Conservation (phyloP, 805 yeast species). For the Clavispora asparagi region DNA sequence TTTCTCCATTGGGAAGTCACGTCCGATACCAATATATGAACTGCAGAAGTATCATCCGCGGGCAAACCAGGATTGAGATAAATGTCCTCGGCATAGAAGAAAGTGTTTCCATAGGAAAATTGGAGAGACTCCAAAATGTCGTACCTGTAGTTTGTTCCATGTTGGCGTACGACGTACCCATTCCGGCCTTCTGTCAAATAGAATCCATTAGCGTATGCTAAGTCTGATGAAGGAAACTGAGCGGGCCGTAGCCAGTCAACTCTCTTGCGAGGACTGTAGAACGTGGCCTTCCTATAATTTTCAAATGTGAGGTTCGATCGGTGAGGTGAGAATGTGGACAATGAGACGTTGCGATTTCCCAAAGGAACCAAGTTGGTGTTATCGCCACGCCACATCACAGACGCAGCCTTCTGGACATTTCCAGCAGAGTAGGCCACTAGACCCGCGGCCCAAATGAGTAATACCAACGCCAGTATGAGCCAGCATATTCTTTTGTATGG, state of each 20-base stretch:
- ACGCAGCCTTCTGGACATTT: slow-evolving; percentile 11
- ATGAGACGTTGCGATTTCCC: slow-evolving; percentile 25
- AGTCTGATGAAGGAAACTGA: slow-evolving; percentile 25
- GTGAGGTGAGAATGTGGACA: slow-evolving; percentile 24
- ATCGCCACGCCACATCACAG: slow-evolving; percentile 14
- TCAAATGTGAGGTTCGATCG: slow-evolving; percentile 26
- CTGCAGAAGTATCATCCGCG: slow-evolving; percentile 37
- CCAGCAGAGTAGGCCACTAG: slow-evolving; percentile 24
- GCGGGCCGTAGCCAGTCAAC: slow-evolving; percentile 25
- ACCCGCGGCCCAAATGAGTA: slow-evolving; percentile 24
- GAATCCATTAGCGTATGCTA: slow-evolving; percentile 22
- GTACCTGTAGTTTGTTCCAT: slow-evolving; percentile 22
- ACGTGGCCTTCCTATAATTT: slow-evolving; percentile 19
- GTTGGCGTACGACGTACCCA: slow-evolving; percentile 19
- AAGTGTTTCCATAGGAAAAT: slow-evolving; percentile 40
- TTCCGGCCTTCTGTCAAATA: slow-evolving; percentile 18
- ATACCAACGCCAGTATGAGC: slow-evolving; percentile 1
- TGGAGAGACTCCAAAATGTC: slow-evolving; percentile 23
- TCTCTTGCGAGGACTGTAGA: slow-evolving; percentile 9
- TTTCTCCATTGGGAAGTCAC: slow-evolving; percentile 38
- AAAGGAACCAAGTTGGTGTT: slow-evolving; percentile 17
- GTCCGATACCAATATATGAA: slow-evolving; percentile 55
- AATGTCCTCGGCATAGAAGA: slow-evolving; percentile 27
- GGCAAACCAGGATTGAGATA: slow-evolving; percentile 35
- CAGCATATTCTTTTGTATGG: slow-evolving; percentile 2